phyloP scores from a whole-genome alignment of 2,329 filamentous ascomycete species.

The Fusarium sarcochroum region DNA sequence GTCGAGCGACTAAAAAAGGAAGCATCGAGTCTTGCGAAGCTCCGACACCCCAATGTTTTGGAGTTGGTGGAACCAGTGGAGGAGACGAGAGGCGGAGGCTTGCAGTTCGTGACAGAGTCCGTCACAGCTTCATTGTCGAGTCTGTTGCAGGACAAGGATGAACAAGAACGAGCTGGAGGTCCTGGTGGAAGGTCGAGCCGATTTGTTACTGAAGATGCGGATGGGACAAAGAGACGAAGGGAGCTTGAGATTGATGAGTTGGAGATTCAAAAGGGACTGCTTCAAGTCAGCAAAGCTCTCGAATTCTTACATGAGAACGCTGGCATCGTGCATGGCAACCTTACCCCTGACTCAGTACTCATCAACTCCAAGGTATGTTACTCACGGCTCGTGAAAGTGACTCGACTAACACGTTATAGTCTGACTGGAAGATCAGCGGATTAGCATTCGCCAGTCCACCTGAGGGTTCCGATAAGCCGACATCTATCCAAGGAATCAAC shows the following conservation, averaged over 20 bases:
- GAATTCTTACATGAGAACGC: slow-evolving; percentile 97
- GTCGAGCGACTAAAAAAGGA: slow-evolving; percentile 93
- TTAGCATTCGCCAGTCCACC: slow-evolving; percentile 89
- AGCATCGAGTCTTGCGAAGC: slow-evolving; percentile 86
- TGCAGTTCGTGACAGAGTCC: slow-evolving; percentile 96
- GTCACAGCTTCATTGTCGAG: slow-evolving; percentile 91
- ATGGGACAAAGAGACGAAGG: slow-evolving; percentile 78
- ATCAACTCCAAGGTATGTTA: slow-evolving; percentile 86
- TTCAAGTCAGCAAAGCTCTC: slow-evolving; percentile 93
- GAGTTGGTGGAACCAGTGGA: slow-evolving; percentile 96
- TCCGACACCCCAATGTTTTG: slow-evolving; percentile 91
- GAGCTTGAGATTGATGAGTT: slow-evolving; percentile 96
- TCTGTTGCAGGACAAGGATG: slow-evolving; percentile 88
- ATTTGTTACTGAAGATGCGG: slow-evolving; percentile 84
- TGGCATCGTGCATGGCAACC: slow-evolving; percentile 91
- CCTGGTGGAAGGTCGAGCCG: slow-evolving; percentile 80
- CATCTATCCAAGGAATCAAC: slow-evolving; percentile 83
- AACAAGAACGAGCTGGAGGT: slow-evolving; percentile 80
- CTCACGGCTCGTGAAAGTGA: background rate
- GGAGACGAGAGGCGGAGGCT: slow-evolving; percentile 88
- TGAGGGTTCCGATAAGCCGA: slow-evolving; percentile 79
- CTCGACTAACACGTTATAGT: slow-evolving; percentile 65
- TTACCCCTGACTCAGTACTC: slow-evolving; percentile 93
- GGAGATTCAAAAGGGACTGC: slow-evolving; percentile 95
- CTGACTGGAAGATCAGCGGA: slow-evolving; percentile 99